Conservation (phyloP, 805 yeast genomes). For the Scheffersomyces coipomensis region DNA sequence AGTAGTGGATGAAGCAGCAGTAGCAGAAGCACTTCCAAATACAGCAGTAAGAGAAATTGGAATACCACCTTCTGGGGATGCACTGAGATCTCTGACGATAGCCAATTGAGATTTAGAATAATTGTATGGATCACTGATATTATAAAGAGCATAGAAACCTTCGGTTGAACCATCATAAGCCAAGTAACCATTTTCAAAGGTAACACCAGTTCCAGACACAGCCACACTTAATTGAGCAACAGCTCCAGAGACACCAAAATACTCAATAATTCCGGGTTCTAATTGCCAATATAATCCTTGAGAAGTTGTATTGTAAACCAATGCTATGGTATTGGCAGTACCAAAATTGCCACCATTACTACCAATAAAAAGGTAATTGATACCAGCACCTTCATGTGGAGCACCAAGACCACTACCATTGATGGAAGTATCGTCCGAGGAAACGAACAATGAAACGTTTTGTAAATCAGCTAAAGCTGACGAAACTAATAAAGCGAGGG, state of each 20-base stretch:
- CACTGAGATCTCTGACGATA: constrained; percentile 6
- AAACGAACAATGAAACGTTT: constrained; percentile 17
- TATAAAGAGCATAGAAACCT: constrained; percentile 23
- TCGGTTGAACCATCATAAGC: constrained; percentile 14
- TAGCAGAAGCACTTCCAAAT: too few species aligned
- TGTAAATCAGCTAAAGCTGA: constrained; percentile 6
- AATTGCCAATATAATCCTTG: too few species aligned
- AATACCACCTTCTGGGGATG: constrained; percentile 2
- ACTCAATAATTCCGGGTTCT: constrained; percentile 1
- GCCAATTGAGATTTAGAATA: constrained; percentile 18
- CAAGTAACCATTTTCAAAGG: constrained; percentile 4
- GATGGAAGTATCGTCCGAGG: constrained; percentile 22
- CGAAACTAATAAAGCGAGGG: constrained; percentile 5
- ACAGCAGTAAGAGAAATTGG: too few species aligned
- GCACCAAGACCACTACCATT: constrained; percentile 25
- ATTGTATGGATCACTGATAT: constrained; percentile 27
- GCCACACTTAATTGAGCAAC: constrained; percentile 10
- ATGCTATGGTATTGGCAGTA: too few species aligned
- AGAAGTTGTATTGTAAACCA: too few species aligned
- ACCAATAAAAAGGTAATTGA: constrained; percentile 37
- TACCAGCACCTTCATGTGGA: constrained; percentile 46
- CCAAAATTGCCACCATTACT: constrained; percentile 11
- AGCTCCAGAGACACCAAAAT: constrained; percentile 2
- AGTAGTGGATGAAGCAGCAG: too few species aligned
- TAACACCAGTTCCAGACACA: constrained; percentile 6